Evolutionary conservation across 352 stramenopile species (phyloP), one percentile per base, ranked within the genome.

Genomic region (Phytophthora tubulina): DNA sequence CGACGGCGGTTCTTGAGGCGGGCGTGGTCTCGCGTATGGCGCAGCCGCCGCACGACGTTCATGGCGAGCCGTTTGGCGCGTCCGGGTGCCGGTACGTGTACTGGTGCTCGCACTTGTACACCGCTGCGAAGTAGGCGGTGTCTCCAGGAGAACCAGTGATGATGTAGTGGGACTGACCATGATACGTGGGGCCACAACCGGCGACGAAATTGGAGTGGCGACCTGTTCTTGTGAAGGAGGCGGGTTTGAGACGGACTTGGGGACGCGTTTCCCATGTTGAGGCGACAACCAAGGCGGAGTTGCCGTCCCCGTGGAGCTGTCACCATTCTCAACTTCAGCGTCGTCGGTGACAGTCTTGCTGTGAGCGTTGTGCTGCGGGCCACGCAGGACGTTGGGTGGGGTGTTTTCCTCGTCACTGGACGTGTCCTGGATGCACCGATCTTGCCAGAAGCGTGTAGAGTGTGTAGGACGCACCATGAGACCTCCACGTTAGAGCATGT

Each of bases 371-470:
- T 27, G 21, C 21, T 27, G 21, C 1, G 21, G 21, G 21, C 21
- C 21, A 27, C 21, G 21, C 21, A 27, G 2, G 5, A 44, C 6
- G 38, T 62, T 62, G 13, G 54, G 39, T 39, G 39, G 8, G 11
- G 15, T 50, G 30, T 62, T 62, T 39, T 62, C 54, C 8, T 52
- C 54, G 7, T 42, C 38, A 27, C 21, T 2, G 2, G 11, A 30
- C 13, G 54, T 31, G 11, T 62, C 54, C 10, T 41, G 27, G 14
- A 62, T 15, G 39, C 54, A 62, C 21, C 21, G 21, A 27, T 27
- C 21, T 27, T 27, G 21, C 21, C 21, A 27, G 21, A 27, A 27
- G 21, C 21, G 21, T 27, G 21, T 27, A 27, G 21, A 2, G 21
- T 27, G 1, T 27, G 21, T 27, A 42, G 30, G 54, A 38, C 15